Conservation (phyloP, 192 early-diverging fungal species). For the Backusella psychrophila region DNA sequence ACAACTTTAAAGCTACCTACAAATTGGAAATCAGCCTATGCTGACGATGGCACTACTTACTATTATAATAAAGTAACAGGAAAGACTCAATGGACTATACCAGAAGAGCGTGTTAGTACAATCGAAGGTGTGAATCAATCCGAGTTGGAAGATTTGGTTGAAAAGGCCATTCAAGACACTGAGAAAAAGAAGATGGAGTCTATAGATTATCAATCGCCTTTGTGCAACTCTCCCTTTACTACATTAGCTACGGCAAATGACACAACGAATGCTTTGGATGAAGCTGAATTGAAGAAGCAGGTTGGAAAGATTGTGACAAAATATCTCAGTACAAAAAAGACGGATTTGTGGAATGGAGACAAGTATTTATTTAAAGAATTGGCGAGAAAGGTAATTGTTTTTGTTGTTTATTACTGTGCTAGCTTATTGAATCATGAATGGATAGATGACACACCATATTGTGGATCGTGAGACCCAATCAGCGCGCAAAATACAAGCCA, state of each 20-base stretch:
- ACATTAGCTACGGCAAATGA: background rate
- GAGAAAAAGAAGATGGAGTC: slow-evolving; percentile 14
- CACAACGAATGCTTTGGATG: background rate
- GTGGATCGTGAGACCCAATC: slow-evolving; percentile 50
- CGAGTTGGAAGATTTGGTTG: slow-evolving; percentile 20
- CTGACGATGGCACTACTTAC: slow-evolving; percentile 46
- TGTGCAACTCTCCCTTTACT: background rate
- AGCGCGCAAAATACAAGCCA: slow-evolving; percentile 36
- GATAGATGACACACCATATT: slow-evolving; percentile 53
- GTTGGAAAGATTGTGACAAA: slow-evolving; percentile 30
- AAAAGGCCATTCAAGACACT: slow-evolving; percentile 25
- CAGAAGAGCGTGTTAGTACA: slow-evolving; percentile 30
- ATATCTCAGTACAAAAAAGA: slow-evolving; percentile 45
- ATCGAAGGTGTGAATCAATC: slow-evolving; percentile 26
- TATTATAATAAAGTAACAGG: slow-evolving; percentile 54
- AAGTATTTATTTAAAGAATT: slow-evolving; percentile 53
- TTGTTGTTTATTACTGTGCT: background rate
- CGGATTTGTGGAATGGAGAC: slow-evolving; percentile 41
- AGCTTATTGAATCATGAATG: background rate
- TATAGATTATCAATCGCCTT: background rate
- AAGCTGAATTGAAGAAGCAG: slow-evolving; percentile 36
- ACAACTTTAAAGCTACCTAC: slow-evolving; percentile 36
- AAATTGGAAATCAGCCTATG: slow-evolving; percentile 45
- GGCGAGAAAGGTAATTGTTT: slow-evolving; percentile 44
- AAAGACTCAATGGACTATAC: slow-evolving; percentile 53